These are phyloP conservation scores for Pulveroboletus ravenelii DNA, from an alignment of 768 basidiomycete species.

Conservation along the genomic window DNA sequence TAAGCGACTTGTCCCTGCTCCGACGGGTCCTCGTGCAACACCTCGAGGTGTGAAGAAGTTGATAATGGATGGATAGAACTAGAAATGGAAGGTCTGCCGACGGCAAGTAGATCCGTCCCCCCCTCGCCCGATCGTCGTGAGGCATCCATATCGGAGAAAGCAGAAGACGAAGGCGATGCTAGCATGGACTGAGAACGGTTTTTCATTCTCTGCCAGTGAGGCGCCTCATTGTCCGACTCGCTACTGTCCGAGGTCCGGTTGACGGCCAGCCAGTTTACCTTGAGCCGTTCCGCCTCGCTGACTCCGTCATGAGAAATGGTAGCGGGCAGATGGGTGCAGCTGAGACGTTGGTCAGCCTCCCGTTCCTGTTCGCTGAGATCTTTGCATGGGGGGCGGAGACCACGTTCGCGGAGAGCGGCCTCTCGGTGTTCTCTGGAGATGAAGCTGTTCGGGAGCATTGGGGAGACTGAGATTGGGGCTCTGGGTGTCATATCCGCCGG, in stretches of 20 bases:
- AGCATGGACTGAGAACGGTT: not conserved
- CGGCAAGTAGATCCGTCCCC: constrained; percentile 6
- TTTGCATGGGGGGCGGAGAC: constrained; percentile 45
- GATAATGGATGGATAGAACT: constrained; percentile 25
- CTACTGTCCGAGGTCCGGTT: constrained; percentile 28
- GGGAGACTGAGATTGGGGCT: not conserved
- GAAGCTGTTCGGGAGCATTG: constrained; percentile 20
- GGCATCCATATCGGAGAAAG: not conserved
- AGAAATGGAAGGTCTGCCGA: constrained; percentile 20
- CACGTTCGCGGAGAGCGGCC: constrained; percentile 57
- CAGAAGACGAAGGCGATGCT: constrained; percentile 1
- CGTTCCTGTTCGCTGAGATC: constrained; percentile 37
- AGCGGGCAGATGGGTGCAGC: constrained; percentile 33
- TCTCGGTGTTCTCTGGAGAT: constrained; percentile 31
- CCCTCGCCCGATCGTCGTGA: constrained; percentile 9
- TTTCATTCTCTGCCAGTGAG: not conserved
- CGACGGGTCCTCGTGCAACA: constrained; percentile 27
- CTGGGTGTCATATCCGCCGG: not conserved
- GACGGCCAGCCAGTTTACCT: constrained; percentile 48
- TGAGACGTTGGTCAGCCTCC: constrained; percentile 39
- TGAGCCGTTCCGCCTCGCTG: constrained; percentile 50
- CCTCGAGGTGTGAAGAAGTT: constrained; percentile 23
- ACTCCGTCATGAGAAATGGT: constrained; percentile 14
- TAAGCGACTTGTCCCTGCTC: constrained; percentile 16
- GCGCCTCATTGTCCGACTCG: constrained; percentile 19